Base-by-base conservation (phyloP, 2,329 filamentous ascomycete species). In the Colletotrichum costaricense region DNA sequence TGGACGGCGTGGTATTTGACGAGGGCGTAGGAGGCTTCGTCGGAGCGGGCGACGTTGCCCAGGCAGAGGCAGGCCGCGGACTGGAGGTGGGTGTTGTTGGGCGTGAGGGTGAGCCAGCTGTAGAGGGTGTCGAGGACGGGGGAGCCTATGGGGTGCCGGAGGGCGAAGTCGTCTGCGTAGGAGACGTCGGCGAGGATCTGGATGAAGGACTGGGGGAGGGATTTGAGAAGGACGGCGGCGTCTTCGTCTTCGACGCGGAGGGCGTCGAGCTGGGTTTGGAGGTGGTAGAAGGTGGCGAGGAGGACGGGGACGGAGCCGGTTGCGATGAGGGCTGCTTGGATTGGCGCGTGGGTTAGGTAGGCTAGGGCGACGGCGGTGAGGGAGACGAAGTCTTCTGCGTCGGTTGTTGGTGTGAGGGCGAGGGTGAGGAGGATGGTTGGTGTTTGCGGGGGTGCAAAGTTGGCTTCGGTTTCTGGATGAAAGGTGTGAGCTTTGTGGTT, bases 21-120 rank as follows among this genome's bases (percentile, higher is more conserved):
- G 46, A 92, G 86, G 46, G 85, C 80, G 11, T 81, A 80, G 71
- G 88, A 90, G 3, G 85, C 80, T 55, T 84, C 85, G 76, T 93
- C 90, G 2, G 87, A 90, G 52, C 91, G 88, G 6, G 88, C 88
- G 49, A 93, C 80, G 77, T 93, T 93, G 46, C 91, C 91, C 2
- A 93, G 82, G 19, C 88, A 86, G 4, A 93, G 85, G 74, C 90
- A 92, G 1, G 89, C 90, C 5, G 89, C 88, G 2, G 88, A 84
- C 78, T 88, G 88, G 3, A 92, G 84, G 58, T 84, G 82, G 0
- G 81, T 74, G 73, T 87, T 80, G 73, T 77, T 78, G 33, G 33
- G 33, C 38, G 38, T 19, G 75, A 77, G 79, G 19, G 68, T 62
- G 19, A 90, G 79, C 88, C 89, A 91, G n/a, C 79, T 78, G 22